These are phyloP conservation scores for Talaromyces verruculosus DNA, from an alignment of 2,329 filamentous ascomycete species.

Conservation along the genomic window DNA sequence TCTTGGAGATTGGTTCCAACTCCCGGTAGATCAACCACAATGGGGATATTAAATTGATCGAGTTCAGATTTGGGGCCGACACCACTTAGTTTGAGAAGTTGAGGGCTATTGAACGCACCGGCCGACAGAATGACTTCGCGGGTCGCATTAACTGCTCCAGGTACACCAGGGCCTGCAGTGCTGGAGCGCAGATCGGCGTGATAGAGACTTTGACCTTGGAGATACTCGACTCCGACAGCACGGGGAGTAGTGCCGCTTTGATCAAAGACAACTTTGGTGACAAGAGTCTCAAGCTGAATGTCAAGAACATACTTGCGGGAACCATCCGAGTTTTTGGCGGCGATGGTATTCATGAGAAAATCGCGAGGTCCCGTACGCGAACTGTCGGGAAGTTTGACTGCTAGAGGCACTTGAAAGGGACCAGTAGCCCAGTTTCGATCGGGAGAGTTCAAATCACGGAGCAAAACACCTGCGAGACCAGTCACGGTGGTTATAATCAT, in stretches of 20 bases:
- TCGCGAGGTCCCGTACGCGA: constrained; percentile 58
- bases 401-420: constrained; percentile 60
- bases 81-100: constrained; percentile 61
- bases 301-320: constrained; percentile 57
- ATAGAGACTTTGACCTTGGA: constrained; percentile 49
- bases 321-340: constrained; percentile 52
- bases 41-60: constrained; percentile 27
- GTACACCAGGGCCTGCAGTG: constrained; percentile 24
- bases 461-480: constrained; percentile 48
- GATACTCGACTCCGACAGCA: constrained; percentile 50
- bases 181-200: constrained; percentile 43
- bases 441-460: constrained; percentile 54
- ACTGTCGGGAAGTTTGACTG: constrained; percentile 48
- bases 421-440: constrained; percentile 50
- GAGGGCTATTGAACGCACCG: constrained; percentile 57
- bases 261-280: constrained; percentile 49
- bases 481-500: constrained; percentile 43
- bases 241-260: constrained; percentile 36
- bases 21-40: constrained; percentile 27
- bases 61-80: constrained; percentile 49
- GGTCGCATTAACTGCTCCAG: constrained; percentile 32
- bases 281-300: constrained; percentile 50
- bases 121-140: constrained; percentile 61
- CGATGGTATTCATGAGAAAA: constrained; percentile 54
- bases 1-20: constrained; percentile 48